Evolutionary conservation across 257 asterid species (phyloP).

Genomic region (Fraxinus anomala): DNA sequence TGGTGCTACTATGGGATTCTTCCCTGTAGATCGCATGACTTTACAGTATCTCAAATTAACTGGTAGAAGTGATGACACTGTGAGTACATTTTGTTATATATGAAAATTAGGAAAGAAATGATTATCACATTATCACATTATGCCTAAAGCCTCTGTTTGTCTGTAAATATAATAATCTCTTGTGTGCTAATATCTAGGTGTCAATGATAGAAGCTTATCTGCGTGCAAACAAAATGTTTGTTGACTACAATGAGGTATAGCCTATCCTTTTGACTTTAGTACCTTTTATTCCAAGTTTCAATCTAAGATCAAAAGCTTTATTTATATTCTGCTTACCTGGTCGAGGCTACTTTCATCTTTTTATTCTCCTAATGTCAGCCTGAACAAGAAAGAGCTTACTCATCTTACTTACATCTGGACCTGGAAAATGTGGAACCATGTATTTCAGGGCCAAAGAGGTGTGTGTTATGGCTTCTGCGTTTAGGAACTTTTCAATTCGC

Average conservation of each 20-base stretch:
- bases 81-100: constrained; percentile 34
- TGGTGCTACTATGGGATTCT: background rate
- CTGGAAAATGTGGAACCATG: constrained; percentile 82
- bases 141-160: constrained; percentile 2
- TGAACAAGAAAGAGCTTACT: constrained; percentile 75
- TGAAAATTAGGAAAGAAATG: background rate
- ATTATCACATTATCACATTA: background rate
- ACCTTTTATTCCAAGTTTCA: too few species aligned
- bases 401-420: constrained; percentile 68
- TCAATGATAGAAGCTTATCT: constrained; percentile 92
- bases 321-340: background rate
- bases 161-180: constrained; percentile 7
- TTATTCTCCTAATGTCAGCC: constrained; percentile 54
- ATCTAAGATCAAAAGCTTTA: constrained; percentile 6
- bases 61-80: constrained; percentile 83
- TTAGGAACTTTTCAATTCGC: background rate
- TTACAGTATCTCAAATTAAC: background rate
- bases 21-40: background rate
- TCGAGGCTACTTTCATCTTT: background rate
- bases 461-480: background rate
- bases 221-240: constrained; percentile 90
- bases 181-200: constrained; percentile 47
- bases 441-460: constrained; percentile 97
- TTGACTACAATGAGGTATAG: constrained; percentile 80
- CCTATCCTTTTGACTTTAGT: too few species aligned